Conservation (phyloP, 805 yeast genomes). For the Yueomyces sinensis region DNA sequence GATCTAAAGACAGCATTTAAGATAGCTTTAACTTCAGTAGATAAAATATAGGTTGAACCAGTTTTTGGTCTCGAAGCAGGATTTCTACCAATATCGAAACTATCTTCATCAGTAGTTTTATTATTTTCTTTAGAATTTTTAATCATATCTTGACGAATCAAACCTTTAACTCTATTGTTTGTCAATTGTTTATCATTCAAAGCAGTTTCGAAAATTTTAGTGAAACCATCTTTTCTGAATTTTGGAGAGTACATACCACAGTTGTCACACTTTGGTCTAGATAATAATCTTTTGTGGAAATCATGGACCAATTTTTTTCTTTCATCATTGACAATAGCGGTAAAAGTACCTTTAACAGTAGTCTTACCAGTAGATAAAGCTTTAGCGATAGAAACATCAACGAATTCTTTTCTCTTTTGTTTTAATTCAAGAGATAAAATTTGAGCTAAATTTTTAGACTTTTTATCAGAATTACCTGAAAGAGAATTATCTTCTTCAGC, state of each 20-base stretch:
- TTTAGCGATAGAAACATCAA: conserved; percentile 51
- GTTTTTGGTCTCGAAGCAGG: conserved; percentile 45
- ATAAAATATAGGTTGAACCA: conserved; percentile 75
- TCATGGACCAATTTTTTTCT: conserved; percentile 64
- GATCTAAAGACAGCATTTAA: conserved; percentile 60
- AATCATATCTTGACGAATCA: conserved; percentile 59
- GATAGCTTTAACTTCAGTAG: conserved; percentile 76
- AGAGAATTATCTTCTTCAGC: conserved; percentile 24
- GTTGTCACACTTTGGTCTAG: conserved; percentile 85
- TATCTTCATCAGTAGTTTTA: conserved; percentile 18
- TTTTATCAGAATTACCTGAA: conserved; percentile 2
- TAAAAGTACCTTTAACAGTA: conserved; percentile 50
- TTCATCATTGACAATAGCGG: conserved; percentile 80
- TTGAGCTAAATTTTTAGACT: conserved; percentile 25
- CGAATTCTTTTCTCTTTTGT: conserved; percentile 54
- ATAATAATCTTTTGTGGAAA: conserved; percentile 56
- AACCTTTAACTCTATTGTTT: conserved; percentile 74
- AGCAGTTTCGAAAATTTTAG: conserved; percentile 83
- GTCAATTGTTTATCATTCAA: conserved; percentile 69
- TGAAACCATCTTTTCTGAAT: conserved; percentile 87
- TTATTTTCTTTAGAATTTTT: conserved; percentile 25
- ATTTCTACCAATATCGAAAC: conserved; percentile 25
- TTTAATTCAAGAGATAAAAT: conserved; percentile 36
- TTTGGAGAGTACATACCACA: conserved; percentile 93
- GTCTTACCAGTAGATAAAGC: conserved; percentile 72